Percentiles rank a stretch among this genome's conserved stretches.
These are phyloP conservation scores for Hyphopichia khmerensis DNA, from an alignment of 1,139 yeast species.

Conservation along the genomic window DNA sequence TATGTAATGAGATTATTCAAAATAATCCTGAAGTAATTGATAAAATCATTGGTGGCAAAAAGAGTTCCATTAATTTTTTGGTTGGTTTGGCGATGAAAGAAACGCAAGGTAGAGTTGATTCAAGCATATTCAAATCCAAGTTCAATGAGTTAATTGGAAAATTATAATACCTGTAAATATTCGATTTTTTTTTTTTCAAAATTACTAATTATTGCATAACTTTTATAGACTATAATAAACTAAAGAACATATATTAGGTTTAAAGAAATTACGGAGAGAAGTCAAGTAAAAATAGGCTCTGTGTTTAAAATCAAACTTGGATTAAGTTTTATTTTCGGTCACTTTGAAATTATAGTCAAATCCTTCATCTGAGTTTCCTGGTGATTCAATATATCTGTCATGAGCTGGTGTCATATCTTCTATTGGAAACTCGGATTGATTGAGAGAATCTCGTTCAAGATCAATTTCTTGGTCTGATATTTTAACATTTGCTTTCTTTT, in stretches of 20 bases:
- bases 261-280: too few relatives aligned
- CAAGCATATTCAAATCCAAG: slow-evolving; percentile 45
- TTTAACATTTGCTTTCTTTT: not conserved
- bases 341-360: slow-evolving; percentile 11
- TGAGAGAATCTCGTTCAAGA: slow-evolving; percentile 2
- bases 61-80: slow-evolving; percentile 66
- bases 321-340: not conserved
- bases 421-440: not conserved
- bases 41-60: slow-evolving; percentile 58
- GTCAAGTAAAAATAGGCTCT: too few relatives aligned
- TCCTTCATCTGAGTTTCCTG: slow-evolving; percentile 8
- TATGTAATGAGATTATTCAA: slow-evolving; percentile 54
- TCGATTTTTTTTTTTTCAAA: too few relatives aligned
- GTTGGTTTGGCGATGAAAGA: slow-evolving; percentile 84
- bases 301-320: too few relatives aligned
- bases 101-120: slow-evolving; percentile 65
- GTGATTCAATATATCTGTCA: too few relatives aligned
- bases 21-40: slow-evolving; percentile 57
- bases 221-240: not conserved
- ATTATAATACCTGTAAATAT: slow-evolving; percentile 1
- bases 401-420: not conserved
- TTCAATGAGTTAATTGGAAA: slow-evolving; percentile 31
- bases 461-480: not conserved
- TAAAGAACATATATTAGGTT: too few relatives aligned
- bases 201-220: not conserved